Evolutionary conservation across 2,329 filamentous ascomycete species (phyloP).

Genomic region (Alternaria triticimaculans): DNA sequence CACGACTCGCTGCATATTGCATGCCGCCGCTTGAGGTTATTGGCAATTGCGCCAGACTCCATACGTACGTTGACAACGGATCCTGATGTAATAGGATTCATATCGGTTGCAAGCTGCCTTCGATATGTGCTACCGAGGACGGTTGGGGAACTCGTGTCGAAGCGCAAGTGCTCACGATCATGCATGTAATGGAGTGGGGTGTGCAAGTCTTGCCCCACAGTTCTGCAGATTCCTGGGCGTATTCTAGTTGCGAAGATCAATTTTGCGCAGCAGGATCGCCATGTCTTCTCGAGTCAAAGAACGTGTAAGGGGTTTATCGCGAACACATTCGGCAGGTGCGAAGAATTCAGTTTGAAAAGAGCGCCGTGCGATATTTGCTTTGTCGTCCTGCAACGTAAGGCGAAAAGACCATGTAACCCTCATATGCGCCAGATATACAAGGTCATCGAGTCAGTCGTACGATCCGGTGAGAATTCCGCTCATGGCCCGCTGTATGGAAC

Average conservation of each 20-base stretch:
- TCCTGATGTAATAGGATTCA: not conserved
- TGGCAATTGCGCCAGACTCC: not conserved
- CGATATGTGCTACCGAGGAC: not conserved
- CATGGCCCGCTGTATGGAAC: not conserved
- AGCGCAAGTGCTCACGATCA: not conserved
- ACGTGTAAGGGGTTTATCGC: not conserved
- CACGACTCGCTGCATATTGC: not conserved
- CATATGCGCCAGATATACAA: not conserved
- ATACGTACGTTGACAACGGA: not conserved
- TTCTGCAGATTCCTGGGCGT: not conserved
- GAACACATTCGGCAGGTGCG: not conserved
- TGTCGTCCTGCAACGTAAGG: not conserved
- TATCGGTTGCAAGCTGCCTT: not conserved
- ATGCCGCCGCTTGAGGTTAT: not conserved
- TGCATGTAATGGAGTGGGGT: conserved; percentile 5
- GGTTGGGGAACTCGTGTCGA: conserved; percentile 2
- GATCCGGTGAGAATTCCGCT: not conserved
- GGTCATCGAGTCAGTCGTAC: not conserved
- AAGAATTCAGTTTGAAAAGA: conserved; percentile 11
- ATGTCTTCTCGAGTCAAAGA: not conserved
- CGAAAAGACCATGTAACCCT: not conserved
- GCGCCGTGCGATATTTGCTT: conserved; percentile 11
- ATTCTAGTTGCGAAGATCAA: not conserved
- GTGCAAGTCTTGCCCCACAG: conserved; percentile 1
- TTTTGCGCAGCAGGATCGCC: not conserved